Percentiles rank a stretch among this genome's conserved stretches.
Evolutionary conservation across 306 rosid genomes (phyloP).

Genomic region (Potentilla sterilis): DNA sequence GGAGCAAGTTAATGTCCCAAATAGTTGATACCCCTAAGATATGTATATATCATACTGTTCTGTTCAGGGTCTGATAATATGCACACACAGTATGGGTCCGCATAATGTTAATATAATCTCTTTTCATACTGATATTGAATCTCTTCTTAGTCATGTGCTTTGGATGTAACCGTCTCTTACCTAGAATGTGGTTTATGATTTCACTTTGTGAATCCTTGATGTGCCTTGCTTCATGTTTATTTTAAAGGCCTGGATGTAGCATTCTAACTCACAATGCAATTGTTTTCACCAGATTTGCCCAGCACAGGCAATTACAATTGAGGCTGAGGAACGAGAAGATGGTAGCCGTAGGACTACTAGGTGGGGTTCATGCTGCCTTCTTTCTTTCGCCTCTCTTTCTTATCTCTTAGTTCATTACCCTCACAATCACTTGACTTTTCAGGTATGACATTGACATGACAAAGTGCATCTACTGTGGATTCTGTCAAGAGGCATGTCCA

Average conservation of each 20-base stretch:
- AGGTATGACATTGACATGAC: slow-evolving; percentile 99
- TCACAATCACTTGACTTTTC: slow-evolving; percentile 33
- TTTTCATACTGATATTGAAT: neutral
- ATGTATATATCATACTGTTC: neutral
- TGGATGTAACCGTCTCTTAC: neutral
- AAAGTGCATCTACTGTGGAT: slow-evolving; percentile 98
- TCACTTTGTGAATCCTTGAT: neutral
- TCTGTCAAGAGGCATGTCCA: slow-evolving; percentile 99
- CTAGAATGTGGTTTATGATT: neutral
- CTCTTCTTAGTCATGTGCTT: neutral
- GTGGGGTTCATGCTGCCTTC: slow-evolving; percentile 35
- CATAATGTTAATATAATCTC: neutral
- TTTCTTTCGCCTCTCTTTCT: neutral
- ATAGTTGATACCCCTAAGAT: neutral
- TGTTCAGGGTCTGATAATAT: neutral
- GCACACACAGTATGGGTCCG: neutral
- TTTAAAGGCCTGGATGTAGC: neutral
- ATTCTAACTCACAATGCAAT: slow-evolving; percentile 13
- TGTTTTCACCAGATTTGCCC: slow-evolving; percentile 68
- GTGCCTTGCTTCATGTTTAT: neutral
- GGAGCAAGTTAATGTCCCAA: neutral
- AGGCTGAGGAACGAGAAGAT: slow-evolving; percentile 98
- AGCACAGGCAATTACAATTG: slow-evolving; percentile 98
- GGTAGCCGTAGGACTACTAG: slow-evolving; percentile 99
- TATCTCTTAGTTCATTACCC: slow-evolving; percentile 1